Base-by-base conservation (phyloP, 805 yeast genomes). In the Komagataella phaffii region DNA sequence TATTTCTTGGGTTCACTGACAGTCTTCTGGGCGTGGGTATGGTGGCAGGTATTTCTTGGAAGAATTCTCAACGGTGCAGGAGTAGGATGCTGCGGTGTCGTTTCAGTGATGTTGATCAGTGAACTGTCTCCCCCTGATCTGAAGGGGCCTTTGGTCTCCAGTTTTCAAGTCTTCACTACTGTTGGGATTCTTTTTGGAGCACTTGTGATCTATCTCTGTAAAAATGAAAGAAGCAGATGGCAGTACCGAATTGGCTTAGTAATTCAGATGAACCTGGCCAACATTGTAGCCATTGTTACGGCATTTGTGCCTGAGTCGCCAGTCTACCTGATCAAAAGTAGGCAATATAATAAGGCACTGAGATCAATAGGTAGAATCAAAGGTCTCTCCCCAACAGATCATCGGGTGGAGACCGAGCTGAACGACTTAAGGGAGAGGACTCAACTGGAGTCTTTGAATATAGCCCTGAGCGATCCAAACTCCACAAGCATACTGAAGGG, bases 11-110 rank as follows among this genome's bases (percentile, higher is more conserved):
- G 55, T 14, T 65, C 65, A 2, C 30, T 63, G 8, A 46, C 59
- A 6, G 21, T 58, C 8, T 51, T 64, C 0, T 8, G 47, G 1
- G 45, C 46, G 3, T 23, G 23, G 6, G 36, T n/a, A 8, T 65
- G 69, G 69, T 43, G 50, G 10, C 55, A 56, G n/a, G 52, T 65
- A 7, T 44, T 59, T 19, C 12, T 58, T 36, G 70, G 67, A 1
- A 80, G 87, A 12, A 49, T 60, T 1, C 50, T 63, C 17, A 61
- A 62, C 50, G 72, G 72, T 1, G 45, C 57, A n/a, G 61, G 61
- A 3, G 56, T 61, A 44, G 72, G 72, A 3, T 53, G 62, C 7
- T 53, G 60, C 2, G 59, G 66, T 46, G 68, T 65, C 4, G 61
- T 58, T 6, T 63, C 68, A 47, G 71, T 70, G 2, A 64, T 68